Conservation (phyloP, 1,284 basidiomycete species). For the Cutaneotrichosporon cutaneum region DNA sequence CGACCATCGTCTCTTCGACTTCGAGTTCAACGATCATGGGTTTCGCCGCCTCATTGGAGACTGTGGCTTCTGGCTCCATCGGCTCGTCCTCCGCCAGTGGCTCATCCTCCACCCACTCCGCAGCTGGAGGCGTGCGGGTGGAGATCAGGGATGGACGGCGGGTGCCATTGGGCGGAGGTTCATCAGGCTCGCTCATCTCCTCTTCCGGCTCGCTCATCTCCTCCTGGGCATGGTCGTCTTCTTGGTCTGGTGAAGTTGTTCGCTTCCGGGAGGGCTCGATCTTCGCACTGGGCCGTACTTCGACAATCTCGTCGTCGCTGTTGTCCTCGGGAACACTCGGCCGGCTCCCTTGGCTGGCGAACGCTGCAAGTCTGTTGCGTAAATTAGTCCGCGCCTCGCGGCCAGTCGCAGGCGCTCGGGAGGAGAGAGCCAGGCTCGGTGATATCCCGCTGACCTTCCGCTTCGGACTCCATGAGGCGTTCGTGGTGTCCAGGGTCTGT, state of each 20-base stretch:
- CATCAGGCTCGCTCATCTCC: neutral
- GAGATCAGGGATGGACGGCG: neutral
- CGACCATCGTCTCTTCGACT: neutral
- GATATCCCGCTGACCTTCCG: conserved; percentile 19
- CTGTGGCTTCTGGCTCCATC: neutral
- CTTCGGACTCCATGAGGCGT: conserved; percentile 32
- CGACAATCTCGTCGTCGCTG: conserved; percentile 37
- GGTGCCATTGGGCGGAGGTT: too few species aligned
- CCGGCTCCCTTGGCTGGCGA: conserved; percentile 53
- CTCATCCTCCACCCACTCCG: neutral
- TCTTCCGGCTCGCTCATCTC: neutral
- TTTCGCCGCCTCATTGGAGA: neutral
- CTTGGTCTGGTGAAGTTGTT: neutral
- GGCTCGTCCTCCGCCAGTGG: neutral
- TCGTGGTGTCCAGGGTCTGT: conserved; percentile 30
- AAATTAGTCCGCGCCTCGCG: conserved; percentile 50
- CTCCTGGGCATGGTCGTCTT: neutral
- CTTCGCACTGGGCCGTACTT: neutral
- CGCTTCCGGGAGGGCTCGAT: neutral
- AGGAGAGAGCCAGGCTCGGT: neutral
- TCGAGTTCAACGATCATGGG: neutral
- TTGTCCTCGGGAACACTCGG: neutral
- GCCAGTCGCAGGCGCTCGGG: conserved; percentile 21
- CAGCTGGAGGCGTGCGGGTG: neutral
- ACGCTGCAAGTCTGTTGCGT: conserved; percentile 57